Percentiles rank a stretch among this genome's conserved stretches.
Evolutionary conservation across 192 early-diverging fungal genomes (phyloP).

Genomic region (Powellomyces hirtus): DNA sequence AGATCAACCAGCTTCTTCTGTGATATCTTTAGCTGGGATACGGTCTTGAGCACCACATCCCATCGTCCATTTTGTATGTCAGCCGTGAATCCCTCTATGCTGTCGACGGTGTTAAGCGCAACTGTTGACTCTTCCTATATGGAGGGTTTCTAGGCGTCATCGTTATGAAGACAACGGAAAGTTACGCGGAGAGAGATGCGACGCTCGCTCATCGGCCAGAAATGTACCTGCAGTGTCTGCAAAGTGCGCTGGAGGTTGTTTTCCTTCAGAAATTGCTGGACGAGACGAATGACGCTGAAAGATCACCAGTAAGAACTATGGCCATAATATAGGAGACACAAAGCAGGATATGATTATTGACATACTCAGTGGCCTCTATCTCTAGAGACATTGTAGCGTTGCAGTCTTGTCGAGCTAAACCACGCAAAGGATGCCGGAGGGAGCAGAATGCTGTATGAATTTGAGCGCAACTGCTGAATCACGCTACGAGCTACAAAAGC

Average conservation of each 20-base stretch:
- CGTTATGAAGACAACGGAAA: too few relatives aligned
- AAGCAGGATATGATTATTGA: background rate
- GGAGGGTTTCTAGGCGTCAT: too few relatives aligned
- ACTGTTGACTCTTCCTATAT: constrained; percentile 74
- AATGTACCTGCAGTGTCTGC: constrained; percentile 67
- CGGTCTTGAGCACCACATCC: constrained; percentile 78
- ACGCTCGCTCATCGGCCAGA: too few relatives aligned
- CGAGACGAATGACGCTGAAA: constrained; percentile 71
- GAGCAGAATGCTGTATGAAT: too few relatives aligned
- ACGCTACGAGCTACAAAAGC: too few relatives aligned
- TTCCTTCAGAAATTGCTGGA: constrained; percentile 90
- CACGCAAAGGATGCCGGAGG: too few relatives aligned
- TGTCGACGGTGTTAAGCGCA: constrained; percentile 84
- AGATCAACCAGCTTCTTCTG: constrained; percentile 74
- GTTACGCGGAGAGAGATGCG: too few relatives aligned
- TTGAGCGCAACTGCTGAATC: too few relatives aligned
- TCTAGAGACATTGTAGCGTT: background rate
- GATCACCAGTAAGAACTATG: background rate
- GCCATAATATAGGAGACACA: background rate
- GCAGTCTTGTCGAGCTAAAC: too few relatives aligned
- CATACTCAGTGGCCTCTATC: background rate
- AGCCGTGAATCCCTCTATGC: constrained; percentile 64
- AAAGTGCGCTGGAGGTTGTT: constrained; percentile 81
- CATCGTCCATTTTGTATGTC: constrained; percentile 81
- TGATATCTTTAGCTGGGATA: constrained; percentile 65